Base-by-base conservation (phyloP, 1,284 basidiomycete genomes). In the Baeospora myosura region DNA sequence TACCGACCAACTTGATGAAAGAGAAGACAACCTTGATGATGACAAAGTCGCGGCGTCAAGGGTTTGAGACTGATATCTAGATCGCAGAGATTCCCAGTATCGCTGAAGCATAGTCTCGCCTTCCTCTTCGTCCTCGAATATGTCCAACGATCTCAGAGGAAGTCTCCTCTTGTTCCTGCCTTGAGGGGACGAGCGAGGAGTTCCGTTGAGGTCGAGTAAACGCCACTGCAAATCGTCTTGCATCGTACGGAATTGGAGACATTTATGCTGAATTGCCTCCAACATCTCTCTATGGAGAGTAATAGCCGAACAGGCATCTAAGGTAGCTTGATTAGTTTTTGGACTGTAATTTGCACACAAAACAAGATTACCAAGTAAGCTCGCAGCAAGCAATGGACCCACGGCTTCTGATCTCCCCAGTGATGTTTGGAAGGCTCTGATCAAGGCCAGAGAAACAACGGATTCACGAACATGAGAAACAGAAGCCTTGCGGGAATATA, bases 1-100 rank as follows among this genome's bases (percentile, higher is more conserved):
- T 7, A 94, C 76, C 3, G 82, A 87, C 93, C 95, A 98, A 47
- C 84, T 73, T 2, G 59, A 49, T 0, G 95, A 93, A 1, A 98
- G 65, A 31, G 60, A 53, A 31, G 68, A 54, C 8, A 64, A 59
- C 49, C 66, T 65, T 17, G 66, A 60, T 4, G 62, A 45, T 2
- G 68, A 61, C 32, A 68, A 56, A 28, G 57, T 53, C 14, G 57
- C 53, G 1, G 65, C 49, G 43, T 74, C 68, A 21, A 76, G 60
- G 2, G 57, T 56, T 43, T 71, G 67, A 26, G 60, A 57, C 32
- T 69, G 62, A 52, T 88, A 83, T 43, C 73, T 74, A 7, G 61
- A 54, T 12, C 68, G 69, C 17, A 88, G 56, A 2, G 60, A 58
- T 6, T 72, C 54, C 85, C 85, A 88, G 54, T 85, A 88, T n/a